Evolutionary conservation across 768 basidiomycete genomes (phyloP).

Genomic region (Tylopilus felleus): DNA sequence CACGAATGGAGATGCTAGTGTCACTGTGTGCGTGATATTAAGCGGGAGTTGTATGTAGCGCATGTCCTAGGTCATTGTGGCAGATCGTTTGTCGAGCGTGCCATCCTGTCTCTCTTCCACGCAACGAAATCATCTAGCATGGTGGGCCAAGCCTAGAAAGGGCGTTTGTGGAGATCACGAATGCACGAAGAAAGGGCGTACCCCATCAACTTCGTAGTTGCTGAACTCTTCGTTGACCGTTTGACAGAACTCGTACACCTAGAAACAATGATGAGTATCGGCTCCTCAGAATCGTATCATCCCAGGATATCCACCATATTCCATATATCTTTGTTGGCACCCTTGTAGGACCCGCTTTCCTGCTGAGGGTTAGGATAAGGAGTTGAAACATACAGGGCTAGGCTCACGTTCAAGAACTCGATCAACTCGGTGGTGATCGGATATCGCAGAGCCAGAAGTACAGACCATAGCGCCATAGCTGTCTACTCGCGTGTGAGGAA

Average conservation of each 20-base stretch:
- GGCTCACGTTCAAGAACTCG: conserved; percentile 59
- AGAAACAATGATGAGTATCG: conserved; percentile 2
- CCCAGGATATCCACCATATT: conserved; percentile 55
- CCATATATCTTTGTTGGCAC: conserved; percentile 84
- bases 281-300: not conserved
- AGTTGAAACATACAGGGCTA: not conserved
- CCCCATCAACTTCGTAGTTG: conserved; percentile 75
- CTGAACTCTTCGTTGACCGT: conserved; percentile 56
- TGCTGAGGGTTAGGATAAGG: conserved; percentile 8
- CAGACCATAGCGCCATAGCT: conserved; percentile 72
- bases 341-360: conserved; percentile 61
- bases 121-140: conserved; percentile 74
- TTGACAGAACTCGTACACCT: conserved; percentile 78
- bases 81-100: conserved; percentile 1
- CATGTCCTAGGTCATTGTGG: conserved; percentile 9
- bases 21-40: conserved; percentile 13
- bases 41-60: conserved; percentile 10
- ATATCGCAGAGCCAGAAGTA: conserved; percentile 64
- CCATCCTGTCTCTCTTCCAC: conserved; percentile 48
- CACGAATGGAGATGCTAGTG: conserved; percentile 11
- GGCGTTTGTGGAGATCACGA: not conserved
- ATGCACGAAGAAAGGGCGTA: conserved; percentile 34
- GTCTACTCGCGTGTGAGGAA: conserved; percentile 41
- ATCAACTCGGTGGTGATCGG: conserved; percentile 63
- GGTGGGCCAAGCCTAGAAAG: conserved; percentile 73